Conservation (phyloP, 345 rosid species). For the Durio zibethinus region DNA sequence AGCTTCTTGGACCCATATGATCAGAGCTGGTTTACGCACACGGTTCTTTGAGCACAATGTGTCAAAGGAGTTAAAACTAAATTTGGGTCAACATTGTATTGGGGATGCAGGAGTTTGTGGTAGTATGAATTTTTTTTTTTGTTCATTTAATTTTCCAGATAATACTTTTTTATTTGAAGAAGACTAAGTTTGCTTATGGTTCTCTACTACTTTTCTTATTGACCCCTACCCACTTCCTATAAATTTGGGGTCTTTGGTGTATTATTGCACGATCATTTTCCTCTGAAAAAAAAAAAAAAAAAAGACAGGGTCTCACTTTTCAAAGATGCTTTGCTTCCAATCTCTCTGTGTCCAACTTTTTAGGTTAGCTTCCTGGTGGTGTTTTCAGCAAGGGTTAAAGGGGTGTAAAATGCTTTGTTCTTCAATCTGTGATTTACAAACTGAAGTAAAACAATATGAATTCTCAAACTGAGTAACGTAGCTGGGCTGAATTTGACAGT, state of each 20-base stretch:
- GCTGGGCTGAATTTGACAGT: not conserved
- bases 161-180: not conserved
- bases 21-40: not conserved
- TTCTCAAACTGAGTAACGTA: not conserved
- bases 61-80: not conserved
- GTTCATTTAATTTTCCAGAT: not conserved
- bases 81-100: conserved; percentile 26
- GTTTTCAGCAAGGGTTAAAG: no score
- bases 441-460: not conserved
- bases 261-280: not conserved
- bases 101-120: conserved; percentile 23
- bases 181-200: not conserved
- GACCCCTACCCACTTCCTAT: not conserved
- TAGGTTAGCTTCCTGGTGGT: not conserved
- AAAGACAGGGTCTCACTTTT: not conserved
- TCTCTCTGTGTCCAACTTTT: not conserved
- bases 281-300: not conserved
- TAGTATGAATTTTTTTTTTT: not conserved
- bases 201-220: not conserved
- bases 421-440: not conserved
- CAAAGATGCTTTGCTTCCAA: not conserved
- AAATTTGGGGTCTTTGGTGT: not conserved
- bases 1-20: not conserved
- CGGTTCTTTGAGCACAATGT: not conserved
- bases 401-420: no score